Evolutionary conservation across 2,329 filamentous ascomycete genomes (phyloP).

Genomic region (Mycocentrospora acerina): DNA sequence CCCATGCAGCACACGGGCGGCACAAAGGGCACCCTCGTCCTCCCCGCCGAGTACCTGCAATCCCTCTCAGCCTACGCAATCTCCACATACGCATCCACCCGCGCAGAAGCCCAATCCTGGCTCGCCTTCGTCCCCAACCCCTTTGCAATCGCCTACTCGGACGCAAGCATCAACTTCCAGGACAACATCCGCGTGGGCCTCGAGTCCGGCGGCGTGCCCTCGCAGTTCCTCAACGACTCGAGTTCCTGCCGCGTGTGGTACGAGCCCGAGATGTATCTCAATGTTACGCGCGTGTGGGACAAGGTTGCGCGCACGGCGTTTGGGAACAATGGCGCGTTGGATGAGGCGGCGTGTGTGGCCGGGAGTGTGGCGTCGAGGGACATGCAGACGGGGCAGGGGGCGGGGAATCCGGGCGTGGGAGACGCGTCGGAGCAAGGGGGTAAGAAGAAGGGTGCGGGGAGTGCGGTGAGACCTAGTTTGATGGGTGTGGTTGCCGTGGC

Average conservation of each 20-base stretch:
- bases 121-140: constrained; percentile 20
- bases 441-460: constrained; percentile 18
- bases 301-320: constrained; percentile 34
- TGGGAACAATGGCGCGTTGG: constrained; percentile 27
- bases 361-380: constrained; percentile 31
- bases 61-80: constrained; percentile 20
- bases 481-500: constrained; percentile 11
- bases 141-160: constrained; percentile 21
- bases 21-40: constrained; percentile 46
- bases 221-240: constrained; percentile 63
- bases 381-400: constrained; percentile 28
- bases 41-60: constrained; percentile 26
- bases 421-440: constrained; percentile 6
- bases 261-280: constrained; percentile 54
- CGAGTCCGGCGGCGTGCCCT: constrained; percentile 44
- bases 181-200: constrained; percentile 41
- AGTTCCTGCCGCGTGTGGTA: constrained; percentile 64
- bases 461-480: constrained; percentile 7
- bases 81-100: constrained; percentile 15
- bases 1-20: constrained; percentile 49
- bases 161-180: constrained; percentile 41
- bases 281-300: constrained; percentile 57
- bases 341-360: constrained; percentile 28
- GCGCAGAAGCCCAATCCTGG: constrained; percentile 21
- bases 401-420: constrained; percentile 14